Evolutionary conservation across 2,329 filamentous ascomycete genomes (phyloP).

Genomic region (Botryosphaeria dothidea): DNA sequence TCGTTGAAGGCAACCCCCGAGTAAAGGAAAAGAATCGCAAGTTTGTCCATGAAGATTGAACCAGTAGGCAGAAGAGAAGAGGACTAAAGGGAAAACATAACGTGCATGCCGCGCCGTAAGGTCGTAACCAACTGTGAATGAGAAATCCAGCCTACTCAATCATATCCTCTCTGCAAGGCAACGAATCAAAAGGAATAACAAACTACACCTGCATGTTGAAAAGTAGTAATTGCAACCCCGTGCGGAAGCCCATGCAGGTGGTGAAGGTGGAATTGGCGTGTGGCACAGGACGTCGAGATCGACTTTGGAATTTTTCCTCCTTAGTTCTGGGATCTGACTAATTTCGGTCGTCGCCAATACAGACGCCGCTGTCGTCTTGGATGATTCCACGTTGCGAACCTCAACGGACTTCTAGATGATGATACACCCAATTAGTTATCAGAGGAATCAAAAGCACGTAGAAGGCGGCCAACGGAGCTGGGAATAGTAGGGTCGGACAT

Average conservation of each 20-base stretch:
- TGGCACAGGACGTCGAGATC: neutral
- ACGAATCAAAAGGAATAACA: neutral
- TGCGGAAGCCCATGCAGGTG: neutral
- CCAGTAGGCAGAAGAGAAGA: neutral
- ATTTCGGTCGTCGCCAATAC: conserved; percentile 4
- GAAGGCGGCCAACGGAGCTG: neutral
- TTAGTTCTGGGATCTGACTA: neutral
- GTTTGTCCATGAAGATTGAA: neutral
- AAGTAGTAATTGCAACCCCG: neutral
- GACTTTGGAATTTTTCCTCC: neutral
- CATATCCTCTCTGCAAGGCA: neutral
- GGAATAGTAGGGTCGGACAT: conserved; percentile 3
- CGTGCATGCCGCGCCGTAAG: conserved; percentile 17
- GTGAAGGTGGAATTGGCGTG: neutral
- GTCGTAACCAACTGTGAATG: conserved; percentile 7
- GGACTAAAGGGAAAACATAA: conserved; percentile 4
- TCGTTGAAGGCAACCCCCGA: too few species aligned
- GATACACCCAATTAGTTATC: neutral
- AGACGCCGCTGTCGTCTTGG: conserved; percentile 2
- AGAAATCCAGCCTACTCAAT: conserved; percentile 3
- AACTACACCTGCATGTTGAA: neutral
- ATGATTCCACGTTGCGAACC: conserved; percentile 11
- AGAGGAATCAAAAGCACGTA: conserved; percentile 4
- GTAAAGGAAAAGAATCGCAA: neutral
- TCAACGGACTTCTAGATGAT: neutral